Conservation (phyloP, 2,329 filamentous ascomycete genomes). For the Aspergillus bombycis region DNA sequence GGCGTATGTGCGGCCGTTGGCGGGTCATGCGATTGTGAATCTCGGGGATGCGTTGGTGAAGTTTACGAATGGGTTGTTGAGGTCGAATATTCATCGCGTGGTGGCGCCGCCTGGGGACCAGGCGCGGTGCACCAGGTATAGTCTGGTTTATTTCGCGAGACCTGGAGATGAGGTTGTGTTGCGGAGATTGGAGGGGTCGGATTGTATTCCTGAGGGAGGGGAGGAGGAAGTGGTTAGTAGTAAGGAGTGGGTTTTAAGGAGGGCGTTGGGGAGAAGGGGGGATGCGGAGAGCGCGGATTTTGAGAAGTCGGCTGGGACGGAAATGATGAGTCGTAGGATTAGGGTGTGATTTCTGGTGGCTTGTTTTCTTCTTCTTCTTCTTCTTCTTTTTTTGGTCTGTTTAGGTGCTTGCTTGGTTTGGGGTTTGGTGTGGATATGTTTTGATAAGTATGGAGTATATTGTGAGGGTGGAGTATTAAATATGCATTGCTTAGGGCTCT, state of each 20-base stretch:
- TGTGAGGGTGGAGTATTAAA: neutral
- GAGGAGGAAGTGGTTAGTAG: constrained; percentile 42
- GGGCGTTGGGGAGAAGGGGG: constrained; percentile 40
- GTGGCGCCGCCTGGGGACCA: neutral
- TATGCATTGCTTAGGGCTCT: neutral
- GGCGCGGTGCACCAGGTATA: neutral
- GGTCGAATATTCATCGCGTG: constrained; percentile 36
- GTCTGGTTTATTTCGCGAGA: neutral
- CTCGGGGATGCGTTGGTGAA: constrained; percentile 50
- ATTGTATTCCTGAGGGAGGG: constrained; percentile 35
- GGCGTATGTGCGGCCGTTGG: constrained; percentile 57
- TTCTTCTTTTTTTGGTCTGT: neutral
- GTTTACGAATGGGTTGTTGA: constrained; percentile 46
- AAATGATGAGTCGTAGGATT: constrained; percentile 38
- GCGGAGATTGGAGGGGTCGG: constrained; percentile 41
- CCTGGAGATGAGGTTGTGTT: constrained; percentile 50
- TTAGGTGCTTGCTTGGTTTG: neutral
- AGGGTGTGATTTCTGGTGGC: constrained; percentile 9
- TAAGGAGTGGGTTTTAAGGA: constrained; percentile 48
- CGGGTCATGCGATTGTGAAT: constrained; percentile 51
- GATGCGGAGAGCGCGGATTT: constrained; percentile 33
- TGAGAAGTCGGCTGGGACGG: constrained; percentile 38
- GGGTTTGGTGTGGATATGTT: neutral
- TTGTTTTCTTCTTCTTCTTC: neutral
- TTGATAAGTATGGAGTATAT: neutral